These are phyloP conservation scores for Aspergillus sp. DNA, from an alignment of 2,329 filamentous ascomycete genomes.

Conservation along the genomic window DNA sequence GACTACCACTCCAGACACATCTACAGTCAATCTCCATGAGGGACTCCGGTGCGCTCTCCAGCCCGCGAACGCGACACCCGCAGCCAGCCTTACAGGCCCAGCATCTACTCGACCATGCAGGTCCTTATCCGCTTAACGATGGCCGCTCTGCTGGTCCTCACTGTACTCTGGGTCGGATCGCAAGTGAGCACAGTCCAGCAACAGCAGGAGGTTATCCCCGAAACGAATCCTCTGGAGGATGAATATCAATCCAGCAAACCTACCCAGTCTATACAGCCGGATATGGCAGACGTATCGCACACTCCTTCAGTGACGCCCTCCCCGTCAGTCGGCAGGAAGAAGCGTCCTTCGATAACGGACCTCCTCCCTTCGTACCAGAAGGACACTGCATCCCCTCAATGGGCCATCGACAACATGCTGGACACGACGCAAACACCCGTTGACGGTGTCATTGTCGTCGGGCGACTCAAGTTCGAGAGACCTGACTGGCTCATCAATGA, in stretches of 20 bases:
- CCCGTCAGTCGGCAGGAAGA: neutral
- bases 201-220: neutral
- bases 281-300: neutral
- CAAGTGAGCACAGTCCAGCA: slow-evolving; percentile 20
- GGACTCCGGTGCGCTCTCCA: neutral
- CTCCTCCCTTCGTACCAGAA: slow-evolving; percentile 5
- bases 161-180: slow-evolving; percentile 21
- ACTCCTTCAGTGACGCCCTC: slow-evolving; percentile 11
- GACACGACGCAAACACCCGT: slow-evolving; percentile 16
- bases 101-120: neutral
- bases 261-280: neutral
- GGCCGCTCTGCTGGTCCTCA: slow-evolving; percentile 16
- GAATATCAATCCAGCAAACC: slow-evolving; percentile 5
- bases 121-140: slow-evolving; percentile 2
- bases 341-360: slow-evolving; percentile 8
- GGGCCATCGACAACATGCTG: slow-evolving; percentile 4
- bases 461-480: slow-evolving; percentile 44
- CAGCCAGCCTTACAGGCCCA: neutral
- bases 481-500: slow-evolving; percentile 47
- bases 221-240: neutral
- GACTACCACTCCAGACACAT: too few species aligned
- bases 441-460: slow-evolving; percentile 39
- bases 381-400: neutral
- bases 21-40: neutral
- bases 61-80: neutral